A percentile compares a stretch with the other conserved stretches of the same genome.
phyloP scores from a whole-genome alignment of 495 filamentous ascomycete species.

The Viridothelium virens region DNA sequence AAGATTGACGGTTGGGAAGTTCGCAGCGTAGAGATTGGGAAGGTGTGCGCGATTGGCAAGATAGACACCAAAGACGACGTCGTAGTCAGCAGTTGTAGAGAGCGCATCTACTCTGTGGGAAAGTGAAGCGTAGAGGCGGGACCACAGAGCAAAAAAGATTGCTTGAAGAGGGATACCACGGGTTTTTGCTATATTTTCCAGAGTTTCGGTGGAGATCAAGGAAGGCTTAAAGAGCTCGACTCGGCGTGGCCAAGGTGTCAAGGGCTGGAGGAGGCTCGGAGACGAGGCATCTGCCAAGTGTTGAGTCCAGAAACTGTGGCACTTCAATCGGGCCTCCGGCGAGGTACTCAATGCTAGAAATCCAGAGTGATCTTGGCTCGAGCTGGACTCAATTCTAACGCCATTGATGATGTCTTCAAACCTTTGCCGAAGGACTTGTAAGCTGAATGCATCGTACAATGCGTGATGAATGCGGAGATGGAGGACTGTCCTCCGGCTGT shows the following conservation, averaged over 20 bases:
- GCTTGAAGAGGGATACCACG: constrained; percentile 43
- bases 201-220: constrained; percentile 17
- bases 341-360: constrained; percentile 29
- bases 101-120: constrained; percentile 1
- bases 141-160: constrained; percentile 43
- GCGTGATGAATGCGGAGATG: constrained; percentile 53
- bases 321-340: constrained; percentile 19
- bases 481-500: constrained; percentile 21
- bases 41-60: constrained; percentile 48
- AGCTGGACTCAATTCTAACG: background rate
- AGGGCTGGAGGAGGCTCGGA: constrained; percentile 18
- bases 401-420: constrained; percentile 37
- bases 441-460: constrained; percentile 52
- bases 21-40: constrained; percentile 32
- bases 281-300: constrained; percentile 39
- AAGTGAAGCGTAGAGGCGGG: constrained; percentile 37
- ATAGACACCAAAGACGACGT: constrained; percentile 48
- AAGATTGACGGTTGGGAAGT: constrained; percentile 47
- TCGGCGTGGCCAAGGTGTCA: constrained; percentile 20
- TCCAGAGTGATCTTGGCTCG: constrained; percentile 20
- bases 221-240: constrained; percentile 39
- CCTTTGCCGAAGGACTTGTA: constrained; percentile 43
- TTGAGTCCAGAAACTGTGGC: constrained; percentile 46
- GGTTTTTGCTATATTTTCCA: constrained; percentile 33
- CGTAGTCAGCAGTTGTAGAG: constrained; percentile 14